Conservation (phyloP, 148 eudicot species). For the Vaccinium vitisidaea region DNA sequence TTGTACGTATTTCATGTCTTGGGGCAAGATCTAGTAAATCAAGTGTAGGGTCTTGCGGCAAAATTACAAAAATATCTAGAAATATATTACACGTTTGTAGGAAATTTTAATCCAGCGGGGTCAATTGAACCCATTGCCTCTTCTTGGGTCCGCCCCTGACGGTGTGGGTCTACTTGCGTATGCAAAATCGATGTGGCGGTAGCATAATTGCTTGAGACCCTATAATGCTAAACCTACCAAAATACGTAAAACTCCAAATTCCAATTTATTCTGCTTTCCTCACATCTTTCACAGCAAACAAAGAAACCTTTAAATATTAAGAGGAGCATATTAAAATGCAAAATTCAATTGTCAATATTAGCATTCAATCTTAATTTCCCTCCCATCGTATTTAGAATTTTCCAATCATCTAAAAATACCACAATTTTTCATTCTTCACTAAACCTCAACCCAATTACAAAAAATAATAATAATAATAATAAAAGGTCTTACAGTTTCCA, state of each 20-base stretch:
- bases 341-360: background rate
- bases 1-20: too few relatives aligned
- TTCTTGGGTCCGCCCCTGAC: too few relatives aligned
- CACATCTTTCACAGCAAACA: background rate
- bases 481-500: conserved; percentile 32
- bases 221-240: background rate
- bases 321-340: background rate
- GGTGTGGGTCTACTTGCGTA: too few relatives aligned
- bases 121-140: too few relatives aligned
- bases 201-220: background rate
- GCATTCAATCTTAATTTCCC: background rate
- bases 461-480: too few relatives aligned
- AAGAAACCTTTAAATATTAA: background rate
- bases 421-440: background rate
- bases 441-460: background rate
- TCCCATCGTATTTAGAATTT: background rate
- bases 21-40: too few relatives aligned
- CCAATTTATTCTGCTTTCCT: conserved; percentile 1
- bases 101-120: too few relatives aligned
- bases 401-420: background rate
- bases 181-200: background rate
- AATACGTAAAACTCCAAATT: conserved; percentile 1
- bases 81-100: too few relatives aligned
- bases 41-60: too few relatives aligned
- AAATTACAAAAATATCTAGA: too few relatives aligned